Evolutionary conservation across 2,329 filamentous ascomycete species (phyloP), one percentile per base, ranked within the genome.

Genomic region (Chalaropsis ovoidea): DNA sequence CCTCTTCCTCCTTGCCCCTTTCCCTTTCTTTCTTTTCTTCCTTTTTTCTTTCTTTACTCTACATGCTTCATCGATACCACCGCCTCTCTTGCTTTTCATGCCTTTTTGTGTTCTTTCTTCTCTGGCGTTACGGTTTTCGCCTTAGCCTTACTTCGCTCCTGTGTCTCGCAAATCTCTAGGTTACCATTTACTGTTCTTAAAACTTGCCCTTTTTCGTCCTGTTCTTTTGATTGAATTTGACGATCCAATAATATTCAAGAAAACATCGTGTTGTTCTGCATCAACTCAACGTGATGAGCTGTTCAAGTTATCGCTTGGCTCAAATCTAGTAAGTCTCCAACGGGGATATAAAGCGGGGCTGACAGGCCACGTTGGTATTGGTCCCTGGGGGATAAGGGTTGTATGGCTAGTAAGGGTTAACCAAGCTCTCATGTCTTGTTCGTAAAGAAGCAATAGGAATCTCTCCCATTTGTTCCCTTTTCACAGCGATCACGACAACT

Each of bases 11-110:
- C 8, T 39, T 39, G 5, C 8, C 1, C 35, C 35, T 39, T 39
- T 39, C 35, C 35, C 35, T 39, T 39, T 10, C 4, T 19, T 35
- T 64, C 13, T 15, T 54, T 13, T 35, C 4, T 61, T 35, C 17
- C 24, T 43, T 43, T 35, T 67, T 63, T 54, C 39, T 41, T 58
- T 10, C 17, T 17, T 13, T 39, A n/a, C 52, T 42, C 19, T 58
- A 42, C 52, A 35, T 61, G 52, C 41, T 45, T 65, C 41, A 65
- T 31, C 63, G 47, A 63, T 66, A 63, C 47, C 60, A 66, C 42
- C 42, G 27, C 42, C 49, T 63, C n/a, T 63, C 39, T 52, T 58
- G 19, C 42, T 41, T 39, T 58, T 49, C 39, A 35, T 54, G 52
- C 45, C 42, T 58, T 41, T 47, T 47, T 61, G 22, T 52, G 47